Evolutionary conservation across 768 basidiomycete species (phyloP), one percentile per base, ranked within the genome.

Genomic region (Suillus bovinus): DNA sequence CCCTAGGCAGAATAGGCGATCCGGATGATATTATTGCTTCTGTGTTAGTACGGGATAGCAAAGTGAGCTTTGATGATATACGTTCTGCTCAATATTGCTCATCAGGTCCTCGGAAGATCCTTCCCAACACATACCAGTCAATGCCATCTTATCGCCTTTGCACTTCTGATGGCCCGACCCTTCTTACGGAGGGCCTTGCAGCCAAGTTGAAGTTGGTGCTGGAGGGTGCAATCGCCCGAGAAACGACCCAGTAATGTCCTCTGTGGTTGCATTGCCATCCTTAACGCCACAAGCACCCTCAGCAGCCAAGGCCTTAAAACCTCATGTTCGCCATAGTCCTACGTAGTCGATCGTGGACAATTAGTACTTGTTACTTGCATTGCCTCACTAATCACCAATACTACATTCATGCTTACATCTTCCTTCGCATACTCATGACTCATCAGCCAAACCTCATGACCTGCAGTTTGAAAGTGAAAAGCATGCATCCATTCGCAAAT

Each of bases 71-170:
- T 42, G 6, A 14, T 13, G 34, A 20, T 24, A 22, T 29, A 22
- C 29, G 38, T 33, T 41, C 44, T 22, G 6, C 41, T 34, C 17
- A 61, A 41, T 54, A 42, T 20, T 46, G 9, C 39, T 64, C 16
- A 63, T 20, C 14, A 24, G 22, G 22, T n/a, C 17, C 50, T 42
- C 38, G 34, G 4, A 67, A 90, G 89, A 87, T 91, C 36, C 69
- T 82, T 11, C 69, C 86, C 0, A 85, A 89, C 31, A 94, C 91
- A 2, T 94, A 93, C 67, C 85, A 90, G 68, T 81, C 88, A 6
- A 93, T 94, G 92, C 91, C 91, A 0, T 81, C 92, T 8, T 94
- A 94, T 72, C 85, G 93, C 22, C 63, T 93, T 20, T 92, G 89
- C 73, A 94, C 93, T 1, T 73, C 82, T 13, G 89, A 93, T 62